A percentile compares a stretch with the other conserved stretches of the same genome.
These are phyloP conservation scores for Suillus lakei DNA, from an alignment of 768 basidiomycete genomes.

Conservation along the genomic window DNA sequence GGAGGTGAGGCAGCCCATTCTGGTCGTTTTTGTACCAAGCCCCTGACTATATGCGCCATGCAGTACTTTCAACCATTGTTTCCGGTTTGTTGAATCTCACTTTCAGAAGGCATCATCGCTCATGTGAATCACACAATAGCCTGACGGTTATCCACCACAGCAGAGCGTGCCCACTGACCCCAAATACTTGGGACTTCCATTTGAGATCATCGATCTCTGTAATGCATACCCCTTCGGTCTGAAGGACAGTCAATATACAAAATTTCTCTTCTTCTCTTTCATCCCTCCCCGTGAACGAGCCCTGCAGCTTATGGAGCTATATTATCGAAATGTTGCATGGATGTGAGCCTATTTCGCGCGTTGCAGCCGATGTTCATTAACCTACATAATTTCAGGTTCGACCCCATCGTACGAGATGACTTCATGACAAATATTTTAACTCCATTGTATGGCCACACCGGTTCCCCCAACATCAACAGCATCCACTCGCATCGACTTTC, in stretches of 20 bases:
- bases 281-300: slow-evolving; percentile 47
- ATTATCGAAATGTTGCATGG: slow-evolving; percentile 51
- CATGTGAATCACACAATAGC: slow-evolving; percentile 18
- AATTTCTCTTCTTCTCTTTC: slow-evolving; percentile 42
- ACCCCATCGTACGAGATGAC: slow-evolving; percentile 48
- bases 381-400: slow-evolving; percentile 40
- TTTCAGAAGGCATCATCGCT: slow-evolving; percentile 5
- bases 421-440: slow-evolving; percentile 45
- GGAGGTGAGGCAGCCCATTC: slow-evolving; percentile 42
- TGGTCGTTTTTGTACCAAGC: neutral
- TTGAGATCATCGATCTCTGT: slow-evolving; percentile 48
- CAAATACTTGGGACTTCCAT: slow-evolving; percentile 41
- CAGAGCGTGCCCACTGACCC: slow-evolving; percentile 18
- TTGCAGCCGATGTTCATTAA: slow-evolving; percentile 3
- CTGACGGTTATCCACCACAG: slow-evolving; percentile 10
- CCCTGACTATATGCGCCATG: slow-evolving; percentile 7
- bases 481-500: slow-evolving; percentile 54
- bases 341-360: slow-evolving; percentile 41
- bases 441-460: slow-evolving; percentile 46
- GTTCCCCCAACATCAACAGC: slow-evolving; percentile 34
- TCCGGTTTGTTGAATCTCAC: slow-evolving; percentile 3
- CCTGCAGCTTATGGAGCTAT: slow-evolving; percentile 44
- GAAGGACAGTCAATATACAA: slow-evolving; percentile 42
- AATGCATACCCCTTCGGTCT: slow-evolving; percentile 56
- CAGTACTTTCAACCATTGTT: slow-evolving; percentile 48